Evolutionary conservation across 1,284 basidiomycete genomes (phyloP).

Genomic region (Boletus calvinii): DNA sequence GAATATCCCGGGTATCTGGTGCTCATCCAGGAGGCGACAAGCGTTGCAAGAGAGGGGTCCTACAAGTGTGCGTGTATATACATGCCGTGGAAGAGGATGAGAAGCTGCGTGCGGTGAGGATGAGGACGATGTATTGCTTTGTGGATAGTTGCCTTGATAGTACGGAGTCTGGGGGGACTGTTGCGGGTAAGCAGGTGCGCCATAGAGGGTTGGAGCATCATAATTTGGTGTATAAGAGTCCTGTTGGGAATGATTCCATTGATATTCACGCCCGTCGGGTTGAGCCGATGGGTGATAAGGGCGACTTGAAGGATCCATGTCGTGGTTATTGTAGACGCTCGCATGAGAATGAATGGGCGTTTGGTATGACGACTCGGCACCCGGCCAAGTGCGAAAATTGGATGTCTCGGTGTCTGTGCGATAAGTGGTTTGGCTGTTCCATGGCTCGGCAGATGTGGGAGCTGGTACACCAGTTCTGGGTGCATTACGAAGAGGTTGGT

Average conservation of each 20-base stretch:
- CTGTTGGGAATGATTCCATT: constrained; percentile 34
- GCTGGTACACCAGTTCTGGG: constrained; percentile 27
- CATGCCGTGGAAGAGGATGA: constrained; percentile 53
- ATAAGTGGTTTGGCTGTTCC: constrained; percentile 24
- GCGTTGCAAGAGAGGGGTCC: constrained; percentile 85
- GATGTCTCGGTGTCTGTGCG: constrained; percentile 36
- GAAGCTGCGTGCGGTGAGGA: constrained; percentile 38
- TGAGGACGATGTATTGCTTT: constrained; percentile 31
- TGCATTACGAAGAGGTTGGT: constrained; percentile 46
- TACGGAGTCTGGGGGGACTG: constrained; percentile 32
- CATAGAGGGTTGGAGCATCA: constrained; percentile 27
- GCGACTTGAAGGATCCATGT: constrained; percentile 36
- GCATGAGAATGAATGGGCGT: constrained; percentile 31
- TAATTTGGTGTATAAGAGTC: constrained; percentile 35
- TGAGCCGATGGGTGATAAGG: constrained; percentile 28
- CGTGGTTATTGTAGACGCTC: constrained; percentile 25
- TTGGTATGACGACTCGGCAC: constrained; percentile 36
- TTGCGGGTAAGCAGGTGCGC: constrained; percentile 31
- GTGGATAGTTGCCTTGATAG: constrained; percentile 30
- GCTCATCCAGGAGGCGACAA: constrained; percentile 77
- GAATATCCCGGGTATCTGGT: constrained; percentile 81
- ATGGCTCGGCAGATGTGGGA: constrained; percentile 23
- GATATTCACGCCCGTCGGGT: constrained; percentile 33
- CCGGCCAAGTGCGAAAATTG: constrained; percentile 41
- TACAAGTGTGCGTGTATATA: constrained; percentile 84